Conservation (phyloP, 1,284 basidiomycete genomes). For the Somion occarium region DNA sequence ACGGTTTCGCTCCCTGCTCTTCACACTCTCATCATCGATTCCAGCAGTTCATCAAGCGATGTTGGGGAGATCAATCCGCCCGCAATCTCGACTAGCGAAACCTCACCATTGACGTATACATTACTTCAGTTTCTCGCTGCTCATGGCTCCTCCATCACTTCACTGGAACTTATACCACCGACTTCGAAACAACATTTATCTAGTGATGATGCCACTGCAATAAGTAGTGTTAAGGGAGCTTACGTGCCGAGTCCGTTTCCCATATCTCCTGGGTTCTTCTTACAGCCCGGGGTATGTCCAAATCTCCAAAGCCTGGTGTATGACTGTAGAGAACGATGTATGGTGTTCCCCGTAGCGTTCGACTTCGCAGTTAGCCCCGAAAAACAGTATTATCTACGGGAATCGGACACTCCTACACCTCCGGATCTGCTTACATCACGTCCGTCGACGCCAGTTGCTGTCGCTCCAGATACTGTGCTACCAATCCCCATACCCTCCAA, state of each 20-base stretch:
- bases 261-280: constrained; percentile 33
- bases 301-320: constrained; percentile 41
- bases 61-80: neutral
- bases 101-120: neutral
- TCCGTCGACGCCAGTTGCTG: neutral
- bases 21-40: constrained; percentile 2
- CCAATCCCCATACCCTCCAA: constrained; percentile 4
- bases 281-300: constrained; percentile 37
- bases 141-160: constrained; percentile 36
- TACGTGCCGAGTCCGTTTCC: constrained; percentile 27
- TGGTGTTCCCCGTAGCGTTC: constrained; percentile 9
- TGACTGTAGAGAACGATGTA: constrained; percentile 19
- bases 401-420: neutral
- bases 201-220: neutral
- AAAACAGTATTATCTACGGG: neutral
- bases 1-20: constrained; percentile 18
- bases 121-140: constrained; percentile 30
- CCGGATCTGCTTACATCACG: neutral
- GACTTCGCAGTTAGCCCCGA: constrained; percentile 1
- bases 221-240: constrained; percentile 1
- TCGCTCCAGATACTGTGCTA: neutral
- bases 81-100: constrained; percentile 3
- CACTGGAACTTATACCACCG: constrained; percentile 37
- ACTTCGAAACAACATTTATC: constrained; percentile 21
- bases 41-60: neutral